Evolutionary conservation across 768 basidiomycete species (phyloP), one percentile per base, ranked within the genome.

Genomic region (Boletus eberwhitei): DNA sequence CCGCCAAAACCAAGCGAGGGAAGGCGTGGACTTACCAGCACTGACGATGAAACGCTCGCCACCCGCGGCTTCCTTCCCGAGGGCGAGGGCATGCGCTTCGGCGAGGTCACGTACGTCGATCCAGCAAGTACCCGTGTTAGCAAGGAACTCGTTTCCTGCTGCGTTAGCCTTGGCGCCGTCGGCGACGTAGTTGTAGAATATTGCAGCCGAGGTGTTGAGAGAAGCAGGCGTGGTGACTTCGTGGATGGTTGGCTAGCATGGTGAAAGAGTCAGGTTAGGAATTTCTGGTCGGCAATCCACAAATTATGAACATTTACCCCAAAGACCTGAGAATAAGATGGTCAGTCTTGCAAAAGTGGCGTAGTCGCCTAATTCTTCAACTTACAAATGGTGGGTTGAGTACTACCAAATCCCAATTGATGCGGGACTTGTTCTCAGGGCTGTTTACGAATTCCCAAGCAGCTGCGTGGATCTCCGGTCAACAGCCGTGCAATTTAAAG

Each of bases 71-170:
- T 76, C 72, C 47, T 74, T 77, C 50, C 75, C 74, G 21, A 90
- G 65, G 5, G 83, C 82, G 6, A 71, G 65, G 1, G 75, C 74
- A 60, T 87, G 85, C 0, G 79, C 83, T 16, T 71, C 66, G 0
- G 79, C 83, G 34, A 82, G 63, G 62, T 85, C 83, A 7, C 82
- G 76, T 7, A 84, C 82, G 48, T 85, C 80, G 29, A 80, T 62
- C 74, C 77, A 82, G 22, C 61, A 54, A 14, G 63, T 62, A 6
- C 69, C 67, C 17, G 60, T 52, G 17, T 61, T 51, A 22, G 61
- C 61, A 34, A 68, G 55, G 32, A 61, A 52, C 32, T 68, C 64
- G 35, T 70, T 65, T 12, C 68, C 59, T 29, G 55, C 58, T 24
- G 61, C 59, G 17, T 62, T 55, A 2, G 59, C 48, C 37, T 56